Evolutionary conservation across 345 rosid species (phyloP).

Genomic region (Salix suchowensis): DNA sequence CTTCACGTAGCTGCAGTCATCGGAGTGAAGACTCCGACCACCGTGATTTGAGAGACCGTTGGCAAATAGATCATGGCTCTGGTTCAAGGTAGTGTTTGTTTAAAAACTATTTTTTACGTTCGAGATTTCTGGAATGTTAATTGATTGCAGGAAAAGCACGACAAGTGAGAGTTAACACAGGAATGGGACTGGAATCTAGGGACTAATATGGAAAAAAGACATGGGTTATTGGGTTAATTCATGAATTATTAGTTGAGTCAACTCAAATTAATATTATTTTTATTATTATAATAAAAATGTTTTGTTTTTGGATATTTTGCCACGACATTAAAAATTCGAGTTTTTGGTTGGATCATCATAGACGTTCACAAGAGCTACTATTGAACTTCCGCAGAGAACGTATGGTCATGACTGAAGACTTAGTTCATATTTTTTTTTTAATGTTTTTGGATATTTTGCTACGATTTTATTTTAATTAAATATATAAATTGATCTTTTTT

Average conservation of each 20-base stretch:
- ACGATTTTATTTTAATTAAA: too few relatives aligned
- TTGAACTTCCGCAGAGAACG: slow-evolving; percentile 8
- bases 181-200: slow-evolving; percentile 31
- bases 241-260: too few relatives aligned
- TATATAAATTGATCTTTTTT: too few relatives aligned
- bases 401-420: slow-evolving; percentile 6
- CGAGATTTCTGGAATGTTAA: not conserved
- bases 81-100: slow-evolving; percentile 34
- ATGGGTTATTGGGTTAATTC: too few relatives aligned
- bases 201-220: too few relatives aligned
- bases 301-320: too few relatives aligned
- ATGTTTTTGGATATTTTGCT: too few relatives aligned
- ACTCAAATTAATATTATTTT: too few relatives aligned
- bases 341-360: too few relatives aligned
- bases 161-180: slow-evolving; percentile 53
- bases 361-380: slow-evolving; percentile 6
- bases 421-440: too few relatives aligned
- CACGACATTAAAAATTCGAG: too few relatives aligned
- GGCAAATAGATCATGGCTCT: slow-evolving; percentile 31
- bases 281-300: too few relatives aligned
- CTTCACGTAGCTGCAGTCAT: slow-evolving; percentile 51
- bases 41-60: slow-evolving; percentile 36
- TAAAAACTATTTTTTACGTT: not conserved
- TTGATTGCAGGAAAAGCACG: slow-evolving; percentile 42
- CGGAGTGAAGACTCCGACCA: slow-evolving; percentile 59